Evolutionary conservation across 2,329 filamentous ascomycete genomes (phyloP).

Genomic region (Cryphonectria parasitica): DNA sequence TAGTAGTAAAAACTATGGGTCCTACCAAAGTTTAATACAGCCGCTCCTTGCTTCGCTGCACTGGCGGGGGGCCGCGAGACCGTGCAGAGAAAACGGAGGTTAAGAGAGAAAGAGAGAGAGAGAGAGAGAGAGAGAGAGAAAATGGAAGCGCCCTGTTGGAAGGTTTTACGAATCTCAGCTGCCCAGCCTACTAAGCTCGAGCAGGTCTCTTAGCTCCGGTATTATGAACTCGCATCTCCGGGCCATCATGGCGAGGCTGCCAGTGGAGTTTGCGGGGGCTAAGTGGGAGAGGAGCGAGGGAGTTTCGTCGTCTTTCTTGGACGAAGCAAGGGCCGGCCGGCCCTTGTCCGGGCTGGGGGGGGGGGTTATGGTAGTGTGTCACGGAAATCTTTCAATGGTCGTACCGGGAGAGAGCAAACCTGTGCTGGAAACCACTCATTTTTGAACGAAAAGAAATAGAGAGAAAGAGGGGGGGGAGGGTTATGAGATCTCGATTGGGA

Average conservation of each 20-base stretch:
- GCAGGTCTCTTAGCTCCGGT: not conserved
- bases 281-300: not conserved
- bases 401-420: slow-evolving; percentile 19
- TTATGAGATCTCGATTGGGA: slow-evolving; percentile 1
- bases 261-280: not conserved
- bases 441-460: slow-evolving; percentile 1
- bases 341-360: slow-evolving; percentile 3
- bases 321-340: not conserved
- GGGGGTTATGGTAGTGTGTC: slow-evolving; percentile 10
- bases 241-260: not conserved
- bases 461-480: slow-evolving; percentile 7
- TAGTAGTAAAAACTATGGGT: not conserved
- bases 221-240: not conserved
- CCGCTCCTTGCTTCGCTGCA: not conserved
- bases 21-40: not conserved
- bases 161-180: not conserved
- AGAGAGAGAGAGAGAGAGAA: not conserved
- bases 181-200: not conserved
- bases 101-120: too few relatives aligned
- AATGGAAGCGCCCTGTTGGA: not conserved
- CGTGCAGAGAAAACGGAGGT: too few relatives aligned
- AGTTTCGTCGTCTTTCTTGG: not conserved
- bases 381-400: slow-evolving; percentile 5
- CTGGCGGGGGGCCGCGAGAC: not conserved
- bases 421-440: slow-evolving; percentile 11